Evolutionary conservation across 2,329 filamentous ascomycete genomes (phyloP), one percentile per base, ranked within the genome.

Genomic region (Penicillium concentricum): DNA sequence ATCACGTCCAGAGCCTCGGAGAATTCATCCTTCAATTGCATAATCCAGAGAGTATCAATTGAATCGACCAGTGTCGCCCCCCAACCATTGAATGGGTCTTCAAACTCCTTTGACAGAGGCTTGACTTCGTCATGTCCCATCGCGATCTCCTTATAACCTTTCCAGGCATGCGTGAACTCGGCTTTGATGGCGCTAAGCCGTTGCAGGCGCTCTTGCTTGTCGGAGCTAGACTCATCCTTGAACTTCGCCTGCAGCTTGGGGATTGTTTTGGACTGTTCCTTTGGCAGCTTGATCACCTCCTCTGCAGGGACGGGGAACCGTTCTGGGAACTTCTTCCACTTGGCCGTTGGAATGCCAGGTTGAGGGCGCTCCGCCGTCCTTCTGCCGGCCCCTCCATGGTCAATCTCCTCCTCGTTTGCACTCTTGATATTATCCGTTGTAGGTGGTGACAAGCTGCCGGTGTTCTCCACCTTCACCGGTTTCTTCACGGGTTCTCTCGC

Each of bases 41-140:
- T 92, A 64, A 96, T 92, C 89, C 90, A 95, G 3, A 96, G 79
- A 0, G 91, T 92, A 69, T 96, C 91, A 50, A 93, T 77, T 1
- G 85, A 80, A 76, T 96, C 92, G 5, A 96, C 89, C 59, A 96
- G 72, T 0, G 92, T 95, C 16, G 92, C 92, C 18, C 90, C 90
- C 92, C 92, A 96, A 48, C 89, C 91, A 69, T 91, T 93, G 73
- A 97, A 97, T 0, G 91, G 90, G 69, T 97, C 89, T 18, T 85
- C 84, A 61, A 80, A 85, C 15, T 76, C 78, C 50, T 87, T 87
- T 30, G 84, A 83, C 10, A 93, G 79, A 2, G 94, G 94, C 43
- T 78, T 82, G 16, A 97, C 76, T 76, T 97, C 94, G 69, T 97
- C 94, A 65, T 95, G 90, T 60, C 87, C 84, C 85, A 90, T 94